Conservation (phyloP, 805 yeast genomes). For the Kodamaea nitidulidarum region DNA sequence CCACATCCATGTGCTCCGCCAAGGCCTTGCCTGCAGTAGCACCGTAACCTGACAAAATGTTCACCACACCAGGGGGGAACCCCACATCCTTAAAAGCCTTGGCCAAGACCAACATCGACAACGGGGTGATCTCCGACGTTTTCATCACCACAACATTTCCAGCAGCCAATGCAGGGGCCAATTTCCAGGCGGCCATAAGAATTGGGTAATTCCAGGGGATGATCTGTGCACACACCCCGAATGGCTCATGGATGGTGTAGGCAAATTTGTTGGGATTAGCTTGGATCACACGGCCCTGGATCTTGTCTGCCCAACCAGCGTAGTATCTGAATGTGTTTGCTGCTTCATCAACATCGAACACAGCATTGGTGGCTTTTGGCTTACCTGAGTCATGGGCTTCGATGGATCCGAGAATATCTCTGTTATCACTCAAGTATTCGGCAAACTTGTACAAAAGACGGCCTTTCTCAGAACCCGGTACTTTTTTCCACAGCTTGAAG, state of each 20-base stretch:
- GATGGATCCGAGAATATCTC: slow-evolving; percentile 32
- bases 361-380: slow-evolving; percentile 45
- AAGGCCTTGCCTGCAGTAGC: slow-evolving; percentile 64
- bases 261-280: slow-evolving; percentile 51
- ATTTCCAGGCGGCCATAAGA: slow-evolving; percentile 74
- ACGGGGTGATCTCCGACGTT: slow-evolving; percentile 73
- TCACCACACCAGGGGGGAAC: slow-evolving; percentile 72
- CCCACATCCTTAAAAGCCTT: slow-evolving; percentile 59
- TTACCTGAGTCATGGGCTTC: slow-evolving; percentile 49
- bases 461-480: slow-evolving; percentile 41
- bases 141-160: slow-evolving; percentile 72
- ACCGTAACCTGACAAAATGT: slow-evolving; percentile 69
- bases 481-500: slow-evolving; percentile 44
- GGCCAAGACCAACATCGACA: slow-evolving; percentile 62
- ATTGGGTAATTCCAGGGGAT: slow-evolving; percentile 72
- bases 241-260: slow-evolving; percentile 64
- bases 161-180: slow-evolving; percentile 78
- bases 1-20: slow-evolving; percentile 48
- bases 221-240: slow-evolving; percentile 63
- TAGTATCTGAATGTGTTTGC: slow-evolving; percentile 46
- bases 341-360: slow-evolving; percentile 45
- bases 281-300: slow-evolving; percentile 44
- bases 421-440: slow-evolving; percentile 29
- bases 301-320: slow-evolving; percentile 63
- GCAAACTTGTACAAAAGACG: slow-evolving; percentile 35